phyloP scores from a whole-genome alignment of 148 eudicot species.

The Oxyria digyna region DNA sequence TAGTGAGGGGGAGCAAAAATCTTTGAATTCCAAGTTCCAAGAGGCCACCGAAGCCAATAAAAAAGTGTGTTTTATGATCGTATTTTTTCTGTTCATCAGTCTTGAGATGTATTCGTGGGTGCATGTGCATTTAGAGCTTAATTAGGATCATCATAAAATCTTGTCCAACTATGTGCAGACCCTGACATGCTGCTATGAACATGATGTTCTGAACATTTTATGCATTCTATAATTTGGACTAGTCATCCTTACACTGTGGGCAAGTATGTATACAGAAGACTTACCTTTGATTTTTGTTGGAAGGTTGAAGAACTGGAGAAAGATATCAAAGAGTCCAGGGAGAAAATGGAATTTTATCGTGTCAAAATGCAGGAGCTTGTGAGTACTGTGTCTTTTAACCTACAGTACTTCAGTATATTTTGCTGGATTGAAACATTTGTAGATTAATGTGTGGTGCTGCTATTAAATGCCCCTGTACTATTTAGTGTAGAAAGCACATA shows the following conservation, averaged over 20 bases:
- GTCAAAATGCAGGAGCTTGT: conserved; percentile 97
- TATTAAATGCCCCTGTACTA: not conserved
- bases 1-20: conserved; percentile 82
- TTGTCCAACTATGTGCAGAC: not conserved
- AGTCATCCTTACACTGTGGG: no score
- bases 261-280: no score
- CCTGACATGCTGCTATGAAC: not conserved
- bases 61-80: conserved; percentile 23
- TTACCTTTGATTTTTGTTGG: conserved; percentile 8
- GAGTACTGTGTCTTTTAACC: conserved; percentile 17
- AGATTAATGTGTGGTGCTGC: not conserved
- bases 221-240: no score
- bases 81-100: not conserved
- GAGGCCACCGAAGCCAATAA: conserved; percentile 87
- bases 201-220: not conserved
- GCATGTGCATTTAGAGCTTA: not conserved
- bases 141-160: not conserved
- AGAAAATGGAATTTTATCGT: conserved; percentile 74
- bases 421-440: not conserved
- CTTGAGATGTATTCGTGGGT: not conserved
- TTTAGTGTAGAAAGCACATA: not conserved
- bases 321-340: conserved; percentile 74
- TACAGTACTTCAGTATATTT: not conserved
- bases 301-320: conserved; percentile 94
- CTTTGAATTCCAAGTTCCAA: conserved; percentile 67